Percentiles rank a stretch among this genome's conserved stretches.
Evolutionary conservation across 306 rosid species (phyloP).

Genomic region (Crotalaria pallida): DNA sequence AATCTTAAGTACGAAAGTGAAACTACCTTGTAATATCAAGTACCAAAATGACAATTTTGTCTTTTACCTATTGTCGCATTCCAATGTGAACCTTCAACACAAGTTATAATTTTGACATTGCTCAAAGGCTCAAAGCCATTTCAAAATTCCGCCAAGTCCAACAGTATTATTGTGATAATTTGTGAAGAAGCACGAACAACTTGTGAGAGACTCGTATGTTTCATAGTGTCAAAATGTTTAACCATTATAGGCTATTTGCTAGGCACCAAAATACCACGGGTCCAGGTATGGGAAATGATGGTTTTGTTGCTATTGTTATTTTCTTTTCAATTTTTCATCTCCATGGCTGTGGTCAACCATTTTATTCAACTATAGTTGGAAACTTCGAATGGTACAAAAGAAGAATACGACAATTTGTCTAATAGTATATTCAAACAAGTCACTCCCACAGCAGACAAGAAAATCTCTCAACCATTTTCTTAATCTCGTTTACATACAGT

Average conservation of each 20-base stretch:
- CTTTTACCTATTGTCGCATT: no score
- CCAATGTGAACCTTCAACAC: no score
- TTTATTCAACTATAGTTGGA: constrained; percentile 15
- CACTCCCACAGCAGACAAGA: constrained; percentile 28
- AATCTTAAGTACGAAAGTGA: no score
- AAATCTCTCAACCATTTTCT: constrained; percentile 17
- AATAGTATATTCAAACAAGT: constrained; percentile 16
- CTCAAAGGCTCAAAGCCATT: no score
- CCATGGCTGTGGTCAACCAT: constrained; percentile 28
- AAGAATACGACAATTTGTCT: constrained; percentile 24
- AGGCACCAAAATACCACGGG: constrained; percentile 20
- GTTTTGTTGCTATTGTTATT: constrained; percentile 4
- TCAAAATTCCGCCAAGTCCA: no score
- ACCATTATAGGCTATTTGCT: background rate
- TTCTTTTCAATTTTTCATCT: background rate
- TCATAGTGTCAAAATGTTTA: background rate
- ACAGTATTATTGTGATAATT: background rate
- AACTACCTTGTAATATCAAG: no score
- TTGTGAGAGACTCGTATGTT: background rate
- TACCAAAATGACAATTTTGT: no score
- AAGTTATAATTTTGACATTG: no score
- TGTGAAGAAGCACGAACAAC: background rate
- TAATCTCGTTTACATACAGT: background rate
- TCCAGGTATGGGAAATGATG: background rate
- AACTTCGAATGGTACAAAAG: constrained; percentile 23